These are phyloP conservation scores for Tolypocladium sp. DNA, from an alignment of 2,329 filamentous ascomycete genomes.

Conservation along the genomic window DNA sequence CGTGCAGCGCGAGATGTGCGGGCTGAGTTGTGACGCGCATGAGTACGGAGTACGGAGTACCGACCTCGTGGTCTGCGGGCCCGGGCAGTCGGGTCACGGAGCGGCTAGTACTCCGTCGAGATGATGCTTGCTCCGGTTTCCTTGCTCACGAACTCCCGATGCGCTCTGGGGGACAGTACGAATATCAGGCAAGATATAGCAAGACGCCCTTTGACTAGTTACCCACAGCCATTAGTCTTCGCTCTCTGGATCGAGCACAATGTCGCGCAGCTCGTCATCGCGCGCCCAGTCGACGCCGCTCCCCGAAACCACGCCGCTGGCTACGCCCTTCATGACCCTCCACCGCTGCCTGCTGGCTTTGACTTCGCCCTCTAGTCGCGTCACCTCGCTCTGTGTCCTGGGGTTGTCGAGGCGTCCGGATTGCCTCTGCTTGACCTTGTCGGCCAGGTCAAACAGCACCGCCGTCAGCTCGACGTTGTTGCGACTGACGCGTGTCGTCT, in stretches of 20 bases:
- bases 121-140: background rate
- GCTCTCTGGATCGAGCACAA: conserved; percentile 61
- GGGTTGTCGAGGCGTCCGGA: conserved; percentile 44
- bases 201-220: background rate
- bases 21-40: background rate
- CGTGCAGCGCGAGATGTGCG: background rate
- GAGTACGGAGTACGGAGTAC: too few species aligned
- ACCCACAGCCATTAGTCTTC: conserved; percentile 19
- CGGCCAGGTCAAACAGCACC: conserved; percentile 53
- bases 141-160: background rate
- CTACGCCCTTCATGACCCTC: conserved; percentile 67
- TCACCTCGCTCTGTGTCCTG: conserved; percentile 44
- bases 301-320: conserved; percentile 69
- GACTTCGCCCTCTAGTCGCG: conserved; percentile 47
- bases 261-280: conserved; percentile 55
- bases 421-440: conserved; percentile 42
- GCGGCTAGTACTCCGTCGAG: background rate
- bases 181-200: background rate
- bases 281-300: conserved; percentile 77
- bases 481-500: conserved; percentile 45
- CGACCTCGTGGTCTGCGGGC: background rate
- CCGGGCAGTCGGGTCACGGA: background rate
- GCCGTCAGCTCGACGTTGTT: conserved; percentile 55
- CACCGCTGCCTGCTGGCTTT: conserved; percentile 56
- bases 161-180: background rate